Base-by-base conservation (phyloP, 768 basidiomycete genomes). In the Xanthoconium purpureum region DNA sequence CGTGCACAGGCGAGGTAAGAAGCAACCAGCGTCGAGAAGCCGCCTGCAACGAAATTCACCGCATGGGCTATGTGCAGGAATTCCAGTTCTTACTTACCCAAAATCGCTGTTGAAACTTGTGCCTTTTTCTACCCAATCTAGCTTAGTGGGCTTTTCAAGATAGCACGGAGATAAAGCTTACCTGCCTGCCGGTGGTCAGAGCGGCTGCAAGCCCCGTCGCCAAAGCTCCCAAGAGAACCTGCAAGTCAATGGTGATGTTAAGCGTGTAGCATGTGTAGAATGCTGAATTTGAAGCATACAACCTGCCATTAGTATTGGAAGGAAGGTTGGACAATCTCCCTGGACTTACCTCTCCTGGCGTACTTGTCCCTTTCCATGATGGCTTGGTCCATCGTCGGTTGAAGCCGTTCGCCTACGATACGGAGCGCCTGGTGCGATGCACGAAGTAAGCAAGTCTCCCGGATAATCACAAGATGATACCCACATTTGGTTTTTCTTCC, bases 21-120 rank as follows among this genome's bases (percentile, higher is more conserved):
- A 17, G 88, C 87, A 14, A 85, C 78, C 18, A 89, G 20, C 0
- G 88, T 91, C 5, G 87, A 70, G 12, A 86, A 55, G n/a, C 83
- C 88, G 33, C 89, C 85, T 83, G n/a, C 0, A 50, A 20, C 28
- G 8, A 42, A n/a, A n/a, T n/a, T n/a, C n/a, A n/a, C n/a, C n/a
- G n/a, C n/a, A n/a, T n/a, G n/a, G n/a, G n/a, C n/a, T 38, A 35
- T 17, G 17, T 60, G 30, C 1, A 8, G 37, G 5, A 30, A 57
- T 30, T 44, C 3, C 12, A 33, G 33, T 33, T 14, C 15, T 28
- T 44, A 64, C 73, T 10, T 0, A 75, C 73, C 79, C 37, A 81
- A 70, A 33, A 78, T 45, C 5, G 78, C 63, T 15, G 74, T 75
- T 15, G 70, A 68, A 30, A 80, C 58, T 18, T 74, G 74, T 0